Evolutionary conservation across 306 rosid species (phyloP), one percentile per base, ranked within the genome.

Genomic region (Vachellia pachyceras): DNA sequence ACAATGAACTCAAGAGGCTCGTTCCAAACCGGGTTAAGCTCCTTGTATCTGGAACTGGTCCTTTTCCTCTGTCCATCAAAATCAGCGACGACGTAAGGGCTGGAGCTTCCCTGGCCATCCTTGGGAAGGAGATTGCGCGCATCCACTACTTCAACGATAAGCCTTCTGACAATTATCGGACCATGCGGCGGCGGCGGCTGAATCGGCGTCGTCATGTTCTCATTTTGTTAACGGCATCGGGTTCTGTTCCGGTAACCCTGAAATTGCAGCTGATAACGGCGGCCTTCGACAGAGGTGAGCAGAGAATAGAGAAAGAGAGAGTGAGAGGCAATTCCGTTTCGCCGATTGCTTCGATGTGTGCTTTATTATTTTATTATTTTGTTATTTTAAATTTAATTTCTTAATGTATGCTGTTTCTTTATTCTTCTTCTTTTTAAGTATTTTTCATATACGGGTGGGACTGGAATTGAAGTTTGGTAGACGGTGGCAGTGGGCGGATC

Each of bases 91-190:
- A 93, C 99, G 82, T 95, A 95, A 12, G 99, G 90, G 80, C 99
- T 95, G 0, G 99, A 92, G 77, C 97, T 91, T n/a, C 99, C 98
- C 25, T 95, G 99, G 0, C 99, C 99, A 85, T 95, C 99, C 47
- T 93, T 95, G 3, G 99, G 98, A 25, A 95, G 94, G 2, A 95
- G 98, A 69, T 91, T 89, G 2, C 94, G 95, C 3, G 98, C 99
- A 40, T 95, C 98, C 5, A 87, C 49, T 3, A 95, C 94, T 42
- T 93, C 99, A 5, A 95, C 91, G 6, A 86, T 74, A 13, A 95
- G 84, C 80, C 90, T 95, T 45, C 96, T 75, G 33, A 86, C 72
- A 1, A 81, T 75, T 33, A 23, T 73, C 39, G 87, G 37, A 15
- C 54, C 88, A 6, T 35, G 80, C 58, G 66, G 88, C 7, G 60